These are phyloP conservation scores for Hirschfeldia incana DNA, from an alignment of 345 rosid species.

Conservation along the genomic window DNA sequence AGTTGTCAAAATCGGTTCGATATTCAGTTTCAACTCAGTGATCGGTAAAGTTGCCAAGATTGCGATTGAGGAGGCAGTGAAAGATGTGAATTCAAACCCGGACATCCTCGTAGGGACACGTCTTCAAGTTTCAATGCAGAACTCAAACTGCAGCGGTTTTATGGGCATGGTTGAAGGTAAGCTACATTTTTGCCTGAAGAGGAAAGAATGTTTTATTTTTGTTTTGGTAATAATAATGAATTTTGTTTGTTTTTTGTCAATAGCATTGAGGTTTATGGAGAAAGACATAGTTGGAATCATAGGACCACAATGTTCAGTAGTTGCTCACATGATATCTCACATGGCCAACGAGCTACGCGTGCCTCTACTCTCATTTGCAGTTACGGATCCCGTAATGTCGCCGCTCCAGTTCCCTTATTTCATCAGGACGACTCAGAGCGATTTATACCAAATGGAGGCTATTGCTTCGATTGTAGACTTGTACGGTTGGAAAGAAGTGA, in stretches of 20 bases:
- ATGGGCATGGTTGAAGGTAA: conserved; percentile 75
- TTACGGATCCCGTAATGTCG: conserved; percentile 86
- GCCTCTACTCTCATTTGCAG: conserved; percentile 82
- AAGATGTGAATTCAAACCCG: conserved; percentile 76
- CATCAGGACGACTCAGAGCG: conserved; percentile 75
- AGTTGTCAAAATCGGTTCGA: conserved; percentile 68
- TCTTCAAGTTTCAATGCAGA: conserved; percentile 48
- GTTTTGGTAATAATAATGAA: not conserved
- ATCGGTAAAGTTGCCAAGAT: conserved; percentile 84
- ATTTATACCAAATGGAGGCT: conserved; percentile 81
- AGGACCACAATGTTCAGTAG: conserved; percentile 91
- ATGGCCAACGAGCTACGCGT: conserved; percentile 77
- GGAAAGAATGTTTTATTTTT: not conserved
- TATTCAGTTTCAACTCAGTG: conserved; percentile 62
- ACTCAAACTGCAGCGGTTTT: conserved; percentile 85
- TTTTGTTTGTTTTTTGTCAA: conserved; percentile 15
- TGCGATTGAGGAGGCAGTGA: conserved; percentile 83
- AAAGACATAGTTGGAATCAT: conserved; percentile 66
- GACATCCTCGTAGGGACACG: conserved; percentile 62
- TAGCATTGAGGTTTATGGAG: conserved; percentile 90
- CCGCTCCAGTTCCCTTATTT: conserved; percentile 87
- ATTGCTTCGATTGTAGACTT: conserved; percentile 66
- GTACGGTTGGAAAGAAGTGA: conserved; percentile 83
- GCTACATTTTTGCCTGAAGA: conserved; percentile 36
- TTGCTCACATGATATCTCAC: conserved; percentile 67